phyloP scores from a whole-genome alignment of 305 asterid species.

The Rubia balearica region DNA sequence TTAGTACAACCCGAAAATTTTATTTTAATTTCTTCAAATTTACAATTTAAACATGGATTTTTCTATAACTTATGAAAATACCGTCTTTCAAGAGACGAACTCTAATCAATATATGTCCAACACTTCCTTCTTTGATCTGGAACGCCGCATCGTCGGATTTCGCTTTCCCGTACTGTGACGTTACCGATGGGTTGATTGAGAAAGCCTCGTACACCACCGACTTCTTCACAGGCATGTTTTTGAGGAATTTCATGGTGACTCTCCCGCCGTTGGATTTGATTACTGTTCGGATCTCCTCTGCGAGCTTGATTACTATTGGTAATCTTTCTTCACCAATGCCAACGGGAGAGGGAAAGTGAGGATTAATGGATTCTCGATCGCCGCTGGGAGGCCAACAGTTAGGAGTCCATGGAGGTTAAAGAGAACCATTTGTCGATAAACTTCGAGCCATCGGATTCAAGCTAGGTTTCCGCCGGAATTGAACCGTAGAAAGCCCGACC shows the following conservation, averaged over 20 bases:
- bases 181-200: slow-evolving; percentile 70
- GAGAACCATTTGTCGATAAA: slow-evolving; percentile 50
- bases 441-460: slow-evolving; percentile 58
- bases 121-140: slow-evolving; percentile 58
- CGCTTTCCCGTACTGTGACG: slow-evolving; percentile 68
- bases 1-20: no score
- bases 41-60: no score
- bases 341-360: slow-evolving; percentile 60
- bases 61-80: no score
- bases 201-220: slow-evolving; percentile 70
- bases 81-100: no score
- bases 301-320: slow-evolving; percentile 35
- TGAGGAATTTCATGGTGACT: slow-evolving; percentile 51
- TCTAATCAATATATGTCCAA: no score
- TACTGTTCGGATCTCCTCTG: slow-evolving; percentile 54
- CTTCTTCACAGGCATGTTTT: slow-evolving; percentile 64
- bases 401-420: slow-evolving; percentile 64
- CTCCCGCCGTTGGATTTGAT: slow-evolving; percentile 32
- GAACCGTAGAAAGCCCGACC: slow-evolving; percentile 46
- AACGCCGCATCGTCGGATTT: slow-evolving; percentile 51
- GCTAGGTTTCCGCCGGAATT: slow-evolving; percentile 40
- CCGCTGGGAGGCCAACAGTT: slow-evolving; percentile 42
- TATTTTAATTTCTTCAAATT: no score
- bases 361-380: slow-evolving; percentile 49
- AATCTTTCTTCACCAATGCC: slow-evolving; percentile 42